These are phyloP conservation scores for Lipomyces spencermartinsiae DNA, from an alignment of 805 yeast species.

Conservation along the genomic window DNA sequence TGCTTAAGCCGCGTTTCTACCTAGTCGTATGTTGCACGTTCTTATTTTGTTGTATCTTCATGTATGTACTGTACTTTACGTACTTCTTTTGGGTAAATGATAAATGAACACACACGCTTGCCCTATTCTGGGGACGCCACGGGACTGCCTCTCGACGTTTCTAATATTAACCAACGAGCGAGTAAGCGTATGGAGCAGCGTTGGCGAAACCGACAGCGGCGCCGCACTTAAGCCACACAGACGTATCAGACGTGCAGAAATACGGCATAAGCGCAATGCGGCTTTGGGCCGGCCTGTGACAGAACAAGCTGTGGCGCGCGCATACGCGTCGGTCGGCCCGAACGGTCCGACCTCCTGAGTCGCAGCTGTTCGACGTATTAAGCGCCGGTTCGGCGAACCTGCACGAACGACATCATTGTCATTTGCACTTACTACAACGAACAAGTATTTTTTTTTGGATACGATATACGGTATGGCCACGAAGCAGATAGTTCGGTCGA, in stretches of 20 bases:
- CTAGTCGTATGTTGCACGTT: background rate
- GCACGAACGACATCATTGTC: background rate
- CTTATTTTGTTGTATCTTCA: background rate
- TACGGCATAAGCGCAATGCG: background rate
- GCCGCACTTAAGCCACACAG: background rate
- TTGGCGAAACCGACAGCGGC: background rate
- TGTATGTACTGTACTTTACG: background rate
- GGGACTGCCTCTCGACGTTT: background rate
- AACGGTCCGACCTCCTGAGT: background rate
- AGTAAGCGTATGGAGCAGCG: background rate
- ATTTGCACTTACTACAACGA: background rate
- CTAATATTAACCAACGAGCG: background rate
- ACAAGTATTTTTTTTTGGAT: background rate
- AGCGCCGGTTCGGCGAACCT: background rate
- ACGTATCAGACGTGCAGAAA: background rate
- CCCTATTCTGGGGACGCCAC: background rate
- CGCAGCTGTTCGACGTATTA: background rate
- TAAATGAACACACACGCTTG: background rate
- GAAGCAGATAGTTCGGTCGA: slow-evolving; percentile 33
- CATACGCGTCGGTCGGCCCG: background rate
- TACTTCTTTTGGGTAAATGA: background rate
- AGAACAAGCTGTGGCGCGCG: no score
- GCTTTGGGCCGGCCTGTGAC: no score
- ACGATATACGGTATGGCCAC: slow-evolving; percentile 10
- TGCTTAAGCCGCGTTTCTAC: background rate